Conservation (phyloP, 148 eudicot species). For the Heliosperma pusillum region DNA sequence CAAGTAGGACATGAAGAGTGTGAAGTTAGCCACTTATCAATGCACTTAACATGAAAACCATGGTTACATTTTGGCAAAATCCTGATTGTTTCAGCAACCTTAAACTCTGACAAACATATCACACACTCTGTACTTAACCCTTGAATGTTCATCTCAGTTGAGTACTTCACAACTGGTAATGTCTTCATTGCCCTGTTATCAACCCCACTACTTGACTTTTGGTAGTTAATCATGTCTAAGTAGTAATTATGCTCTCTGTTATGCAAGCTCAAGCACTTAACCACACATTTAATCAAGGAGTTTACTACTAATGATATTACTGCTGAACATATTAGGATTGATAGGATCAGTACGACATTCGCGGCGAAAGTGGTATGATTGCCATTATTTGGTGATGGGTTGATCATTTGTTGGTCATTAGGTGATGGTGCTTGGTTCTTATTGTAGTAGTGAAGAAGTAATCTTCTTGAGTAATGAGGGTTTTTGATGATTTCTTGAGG, state of each 20-base stretch:
- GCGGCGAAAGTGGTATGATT: neutral
- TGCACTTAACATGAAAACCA: slow-evolving; percentile 68
- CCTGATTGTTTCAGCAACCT: slow-evolving; percentile 40
- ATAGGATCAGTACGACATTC: slow-evolving; percentile 15
- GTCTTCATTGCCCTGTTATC: slow-evolving; percentile 58
- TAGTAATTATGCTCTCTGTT: slow-evolving; percentile 12
- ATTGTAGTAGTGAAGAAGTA: slow-evolving; percentile 11
- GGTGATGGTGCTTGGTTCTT: slow-evolving; percentile 3
- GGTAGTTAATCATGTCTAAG: neutral
- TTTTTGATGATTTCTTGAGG: neutral
- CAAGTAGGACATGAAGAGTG: slow-evolving; percentile 86
- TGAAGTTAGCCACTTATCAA: slow-evolving; percentile 64
- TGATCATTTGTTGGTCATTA: neutral
- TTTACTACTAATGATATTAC: slow-evolving; percentile 20
- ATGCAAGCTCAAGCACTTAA: slow-evolving; percentile 18
- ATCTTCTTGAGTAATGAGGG: slow-evolving; percentile 25
- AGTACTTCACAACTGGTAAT: slow-evolving; percentile 50
- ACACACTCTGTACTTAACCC: slow-evolving; percentile 53
- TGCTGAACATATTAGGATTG: slow-evolving; percentile 14
- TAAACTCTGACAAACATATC: slow-evolving; percentile 67
- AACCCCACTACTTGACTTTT: neutral
- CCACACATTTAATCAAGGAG: slow-evolving; percentile 18
- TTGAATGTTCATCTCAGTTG: slow-evolving; percentile 38
- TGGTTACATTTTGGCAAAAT: slow-evolving; percentile 79
- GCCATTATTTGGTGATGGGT: neutral